A percentile compares a stretch with the other conserved stretches of the same genome.
Conservation (phyloP, 208 protist genomes). For the Acanthamoeba lenticulata region DNA sequence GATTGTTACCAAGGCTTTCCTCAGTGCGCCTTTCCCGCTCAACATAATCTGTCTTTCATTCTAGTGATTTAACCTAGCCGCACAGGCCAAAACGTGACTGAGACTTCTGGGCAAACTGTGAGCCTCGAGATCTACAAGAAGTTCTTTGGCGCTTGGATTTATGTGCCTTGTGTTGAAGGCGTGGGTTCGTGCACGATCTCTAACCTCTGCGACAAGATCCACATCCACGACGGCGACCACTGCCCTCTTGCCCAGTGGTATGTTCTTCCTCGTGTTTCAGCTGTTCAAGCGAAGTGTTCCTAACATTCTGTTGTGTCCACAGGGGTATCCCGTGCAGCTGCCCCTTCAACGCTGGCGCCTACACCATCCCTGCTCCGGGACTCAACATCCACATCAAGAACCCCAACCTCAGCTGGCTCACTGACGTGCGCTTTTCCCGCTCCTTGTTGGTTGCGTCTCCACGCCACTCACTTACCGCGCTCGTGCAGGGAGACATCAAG, state of each 20-base stretch:
- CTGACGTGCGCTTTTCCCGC: slow-evolving; percentile 27
- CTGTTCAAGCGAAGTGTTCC: too few relatives aligned
- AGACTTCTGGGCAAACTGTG: background rate
- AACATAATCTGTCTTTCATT: background rate
- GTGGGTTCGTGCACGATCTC: slow-evolving; percentile 32
- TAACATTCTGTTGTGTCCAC: background rate
- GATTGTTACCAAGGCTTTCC: background rate
- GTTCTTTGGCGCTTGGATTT: slow-evolving; percentile 63
- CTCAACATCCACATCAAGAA: slow-evolving; percentile 42
- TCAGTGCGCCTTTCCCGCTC: background rate
- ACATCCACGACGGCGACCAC: background rate
- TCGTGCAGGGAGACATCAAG: slow-evolving; percentile 57
- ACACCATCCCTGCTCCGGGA: slow-evolving; percentile 37
- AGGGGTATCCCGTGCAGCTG: slow-evolving; percentile 53
- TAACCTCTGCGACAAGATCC: slow-evolving; percentile 25
- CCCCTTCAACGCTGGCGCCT: slow-evolving; percentile 61
- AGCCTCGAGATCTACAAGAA: slow-evolving; percentile 67
- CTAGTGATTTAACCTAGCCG: background rate
- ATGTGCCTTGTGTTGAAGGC: slow-evolving; percentile 11
- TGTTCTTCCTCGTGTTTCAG: background rate
- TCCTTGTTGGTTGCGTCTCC: background rate
- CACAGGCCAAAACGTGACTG: background rate
- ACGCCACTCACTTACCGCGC: background rate
- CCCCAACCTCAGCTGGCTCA: slow-evolving; percentile 63
- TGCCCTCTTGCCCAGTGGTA: slow-evolving; percentile 47